Evolutionary conservation across 306 rosid genomes (phyloP).

Genomic region (Macrotyloma uniflorum): DNA sequence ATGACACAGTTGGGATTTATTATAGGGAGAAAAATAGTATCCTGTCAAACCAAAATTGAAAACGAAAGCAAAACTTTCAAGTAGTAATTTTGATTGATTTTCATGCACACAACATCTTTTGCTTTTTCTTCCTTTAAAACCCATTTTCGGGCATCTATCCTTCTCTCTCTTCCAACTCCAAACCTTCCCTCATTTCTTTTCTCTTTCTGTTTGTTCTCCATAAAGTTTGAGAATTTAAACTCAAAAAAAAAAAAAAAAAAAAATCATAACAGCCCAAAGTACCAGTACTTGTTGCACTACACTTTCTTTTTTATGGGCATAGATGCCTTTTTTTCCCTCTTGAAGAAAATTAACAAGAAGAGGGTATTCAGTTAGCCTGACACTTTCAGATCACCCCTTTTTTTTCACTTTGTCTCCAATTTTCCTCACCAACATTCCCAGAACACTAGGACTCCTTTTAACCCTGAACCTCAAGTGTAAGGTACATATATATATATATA

Average conservation of each 20-base stretch:
- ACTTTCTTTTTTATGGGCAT: constrained; percentile 39
- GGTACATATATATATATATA: neutral
- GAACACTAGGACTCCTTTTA: neutral
- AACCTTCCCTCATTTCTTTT: constrained; percentile 32
- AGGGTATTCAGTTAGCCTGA: constrained; percentile 12
- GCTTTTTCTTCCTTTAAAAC: constrained; percentile 40
- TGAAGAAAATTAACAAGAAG: constrained; percentile 20
- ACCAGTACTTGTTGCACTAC: constrained; percentile 28
- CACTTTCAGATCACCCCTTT: neutral
- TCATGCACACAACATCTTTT: constrained; percentile 44
- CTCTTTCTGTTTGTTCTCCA: constrained; percentile 42
- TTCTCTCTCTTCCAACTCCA: constrained; percentile 28
- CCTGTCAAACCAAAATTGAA: neutral
- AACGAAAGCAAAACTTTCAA: constrained; percentile 39
- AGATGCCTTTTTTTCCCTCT: constrained; percentile 7
- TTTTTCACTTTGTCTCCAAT: constrained; percentile 24
- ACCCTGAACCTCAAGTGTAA: constrained; percentile 20
- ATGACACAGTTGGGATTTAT: constrained; percentile 12
- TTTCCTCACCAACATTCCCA: constrained; percentile 32
- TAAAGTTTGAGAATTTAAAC: constrained; percentile 42
- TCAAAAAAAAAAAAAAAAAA: constrained; percentile 20
- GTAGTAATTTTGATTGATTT: constrained; percentile 36
- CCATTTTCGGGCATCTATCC: constrained; percentile 29
- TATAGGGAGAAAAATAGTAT: constrained; percentile 6
- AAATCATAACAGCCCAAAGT: neutral